Conservation (phyloP, 768 basidiomycete species). For the Galerina marginata region DNA sequence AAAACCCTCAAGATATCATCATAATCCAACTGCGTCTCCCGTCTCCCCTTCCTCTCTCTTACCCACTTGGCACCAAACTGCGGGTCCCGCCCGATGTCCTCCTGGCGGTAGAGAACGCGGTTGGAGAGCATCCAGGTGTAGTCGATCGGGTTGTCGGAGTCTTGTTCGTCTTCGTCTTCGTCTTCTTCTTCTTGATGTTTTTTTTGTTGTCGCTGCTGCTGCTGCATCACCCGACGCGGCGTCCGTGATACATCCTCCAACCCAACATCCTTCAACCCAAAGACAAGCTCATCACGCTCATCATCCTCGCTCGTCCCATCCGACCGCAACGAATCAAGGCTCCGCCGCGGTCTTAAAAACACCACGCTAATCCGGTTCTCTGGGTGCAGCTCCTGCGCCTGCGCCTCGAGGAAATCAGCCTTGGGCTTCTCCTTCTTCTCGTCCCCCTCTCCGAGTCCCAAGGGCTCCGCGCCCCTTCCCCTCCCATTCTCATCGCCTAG, state of each 20-base stretch:
- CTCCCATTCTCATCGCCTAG: no score
- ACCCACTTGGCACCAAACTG: background rate
- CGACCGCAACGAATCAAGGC: background rate
- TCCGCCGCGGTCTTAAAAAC: background rate
- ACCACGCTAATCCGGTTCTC: background rate
- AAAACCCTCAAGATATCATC: slow-evolving; percentile 2
- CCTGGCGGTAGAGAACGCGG: background rate
- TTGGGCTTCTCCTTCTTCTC: background rate
- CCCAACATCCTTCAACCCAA: no score
- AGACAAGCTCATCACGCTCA: slow-evolving; percentile 1
- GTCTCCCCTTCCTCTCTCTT: background rate
- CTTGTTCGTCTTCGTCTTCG: background rate
- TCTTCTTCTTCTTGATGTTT: no score
- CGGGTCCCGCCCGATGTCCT: background rate
- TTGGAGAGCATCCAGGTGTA: slow-evolving; percentile 4
- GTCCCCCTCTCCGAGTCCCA: background rate
- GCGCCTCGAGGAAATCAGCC: background rate
- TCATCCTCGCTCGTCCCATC: slow-evolving; percentile 9
- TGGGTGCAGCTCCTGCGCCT: background rate
- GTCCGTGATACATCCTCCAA: background rate
- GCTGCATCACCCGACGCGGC: no score
- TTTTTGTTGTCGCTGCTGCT: background rate
- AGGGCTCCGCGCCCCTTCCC: no score
- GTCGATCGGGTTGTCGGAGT: background rate
- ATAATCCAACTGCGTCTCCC: background rate